Evolutionary conservation across 148 eudicot genomes (phyloP).

Genomic region (Rhododendron mucronatum): DNA sequence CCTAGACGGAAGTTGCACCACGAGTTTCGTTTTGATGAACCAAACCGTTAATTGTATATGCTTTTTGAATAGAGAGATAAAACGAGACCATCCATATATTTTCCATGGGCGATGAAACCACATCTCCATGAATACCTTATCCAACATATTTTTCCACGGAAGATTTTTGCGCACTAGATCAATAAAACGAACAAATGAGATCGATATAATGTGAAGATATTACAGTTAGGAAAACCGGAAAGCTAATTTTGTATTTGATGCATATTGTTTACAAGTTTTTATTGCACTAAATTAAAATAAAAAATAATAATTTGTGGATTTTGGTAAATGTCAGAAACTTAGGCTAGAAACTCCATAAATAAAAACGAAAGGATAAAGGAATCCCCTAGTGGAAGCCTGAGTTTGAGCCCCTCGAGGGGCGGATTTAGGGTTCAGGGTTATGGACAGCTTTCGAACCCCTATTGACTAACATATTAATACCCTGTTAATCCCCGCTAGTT

Average conservation of each 20-base stretch:
- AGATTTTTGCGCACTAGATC: background rate
- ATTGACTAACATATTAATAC: no score
- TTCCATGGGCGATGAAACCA: background rate
- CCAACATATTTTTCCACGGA: background rate
- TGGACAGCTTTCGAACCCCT: no score
- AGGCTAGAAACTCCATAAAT: no score
- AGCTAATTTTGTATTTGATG: background rate
- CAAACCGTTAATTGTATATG: background rate
- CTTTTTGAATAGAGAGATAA: background rate
- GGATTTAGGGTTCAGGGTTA: no score
- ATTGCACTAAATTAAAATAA: background rate
- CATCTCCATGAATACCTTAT: background rate
- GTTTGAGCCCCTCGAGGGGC: no score
- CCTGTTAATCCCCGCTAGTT: no score
- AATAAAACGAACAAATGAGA: background rate
- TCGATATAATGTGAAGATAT: background rate
- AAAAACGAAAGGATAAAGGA: no score
- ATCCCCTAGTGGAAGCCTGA: no score
- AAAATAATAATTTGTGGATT: background rate
- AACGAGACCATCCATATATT: background rate
- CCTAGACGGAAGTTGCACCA: background rate
- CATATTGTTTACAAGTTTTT: background rate
- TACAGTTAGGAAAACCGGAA: background rate
- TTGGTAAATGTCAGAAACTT: no score
- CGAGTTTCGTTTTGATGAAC: background rate